Conservation (phyloP, 2,329 filamentous ascomycete species). For the Cladosporium sp. region DNA sequence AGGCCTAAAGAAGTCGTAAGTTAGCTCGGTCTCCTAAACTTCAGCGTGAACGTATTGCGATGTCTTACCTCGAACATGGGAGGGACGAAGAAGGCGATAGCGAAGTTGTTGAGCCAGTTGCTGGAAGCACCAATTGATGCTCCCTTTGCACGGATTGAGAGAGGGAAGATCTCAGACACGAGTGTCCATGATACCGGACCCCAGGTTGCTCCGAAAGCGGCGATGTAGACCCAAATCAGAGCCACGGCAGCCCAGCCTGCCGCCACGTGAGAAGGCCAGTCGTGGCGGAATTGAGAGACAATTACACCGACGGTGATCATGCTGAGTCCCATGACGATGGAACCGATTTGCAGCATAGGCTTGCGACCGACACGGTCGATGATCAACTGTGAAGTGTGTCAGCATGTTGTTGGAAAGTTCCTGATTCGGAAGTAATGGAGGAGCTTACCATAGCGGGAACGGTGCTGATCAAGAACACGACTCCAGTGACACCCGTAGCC, state of each 20-base stretch:
- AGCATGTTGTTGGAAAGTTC: not conserved
- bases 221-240: slow-evolving; percentile 33
- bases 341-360: slow-evolving; percentile 42
- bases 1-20: slow-evolving; percentile 44
- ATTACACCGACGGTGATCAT: slow-evolving; percentile 32
- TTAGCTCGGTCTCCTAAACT: not conserved
- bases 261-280: slow-evolving; percentile 15
- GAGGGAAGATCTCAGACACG: slow-evolving; percentile 64
- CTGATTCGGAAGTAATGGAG: not conserved
- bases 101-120: slow-evolving; percentile 64
- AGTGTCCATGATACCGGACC: slow-evolving; percentile 37
- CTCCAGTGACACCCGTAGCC: slow-evolving; percentile 15
- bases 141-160: slow-evolving; percentile 63
- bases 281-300: slow-evolving; percentile 14
- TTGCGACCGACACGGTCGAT: slow-evolving; percentile 39
- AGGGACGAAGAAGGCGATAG: slow-evolving; percentile 47
- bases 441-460: slow-evolving; percentile 10
- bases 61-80: slow-evolving; percentile 30
- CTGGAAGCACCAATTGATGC: slow-evolving; percentile 48
- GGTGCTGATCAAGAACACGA: slow-evolving; percentile 14
- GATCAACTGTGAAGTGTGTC: not conserved
- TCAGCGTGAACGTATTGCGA: not conserved
- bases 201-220: slow-evolving; percentile 59
- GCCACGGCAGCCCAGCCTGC: slow-evolving; percentile 45
- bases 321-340: slow-evolving; percentile 16